Evolutionary conservation across 345 rosid genomes (phyloP).

Genomic region (Ricinus communis): DNA sequence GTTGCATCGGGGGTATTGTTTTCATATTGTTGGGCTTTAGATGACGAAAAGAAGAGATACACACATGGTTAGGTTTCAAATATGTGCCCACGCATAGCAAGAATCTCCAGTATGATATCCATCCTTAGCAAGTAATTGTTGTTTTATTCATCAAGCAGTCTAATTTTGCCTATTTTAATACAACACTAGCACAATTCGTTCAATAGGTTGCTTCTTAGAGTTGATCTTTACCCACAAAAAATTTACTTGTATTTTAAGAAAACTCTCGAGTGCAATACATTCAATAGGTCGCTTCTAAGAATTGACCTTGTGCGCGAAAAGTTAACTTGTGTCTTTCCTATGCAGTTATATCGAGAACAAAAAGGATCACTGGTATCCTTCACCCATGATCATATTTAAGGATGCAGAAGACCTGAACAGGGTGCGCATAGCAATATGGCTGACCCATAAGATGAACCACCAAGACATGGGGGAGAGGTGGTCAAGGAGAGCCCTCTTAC

Average conservation of each 20-base stretch:
- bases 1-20: too few species aligned
- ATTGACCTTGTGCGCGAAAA: neutral
- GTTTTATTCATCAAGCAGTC: neutral
- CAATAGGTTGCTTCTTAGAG: neutral
- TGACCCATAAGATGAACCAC: slow-evolving; percentile 32
- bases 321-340: neutral
- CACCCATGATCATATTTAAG: slow-evolving; percentile 26
- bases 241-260: neutral
- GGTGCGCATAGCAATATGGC: slow-evolving; percentile 26
- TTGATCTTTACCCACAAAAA: neutral
- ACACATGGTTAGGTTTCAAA: neutral
- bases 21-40: too few species aligned
- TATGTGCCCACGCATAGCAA: neutral
- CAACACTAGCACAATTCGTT: neutral
- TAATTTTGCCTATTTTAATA: neutral
- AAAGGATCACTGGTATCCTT: slow-evolving; percentile 36
- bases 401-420: slow-evolving; percentile 25
- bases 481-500: slow-evolving; percentile 29
- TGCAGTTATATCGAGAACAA: slow-evolving; percentile 31
- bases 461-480: slow-evolving; percentile 40
- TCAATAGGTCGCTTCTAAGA: neutral
- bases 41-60: neutral
- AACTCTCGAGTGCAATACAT: neutral
- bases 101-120: neutral
- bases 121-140: neutral